A percentile compares a stretch with the other conserved stretches of the same genome.
Conservation (phyloP, 306 rosid genomes). For the Rosa multiflora region DNA sequence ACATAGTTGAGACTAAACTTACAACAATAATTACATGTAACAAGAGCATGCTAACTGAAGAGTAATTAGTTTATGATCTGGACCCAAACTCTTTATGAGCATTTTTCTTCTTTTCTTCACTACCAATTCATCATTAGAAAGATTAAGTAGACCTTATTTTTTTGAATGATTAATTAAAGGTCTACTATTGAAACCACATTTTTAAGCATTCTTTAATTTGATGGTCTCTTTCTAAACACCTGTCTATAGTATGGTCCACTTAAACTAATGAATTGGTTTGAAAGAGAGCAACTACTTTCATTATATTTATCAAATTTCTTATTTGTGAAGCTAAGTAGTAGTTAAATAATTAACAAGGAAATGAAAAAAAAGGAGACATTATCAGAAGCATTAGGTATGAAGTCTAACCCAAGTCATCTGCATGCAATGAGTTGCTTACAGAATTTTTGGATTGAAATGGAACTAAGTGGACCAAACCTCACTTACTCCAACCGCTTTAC, state of each 20-base stretch:
- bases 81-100: background rate
- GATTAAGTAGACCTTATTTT: background rate
- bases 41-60: conserved; percentile 9
- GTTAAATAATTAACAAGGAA: background rate
- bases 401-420: conserved; percentile 54
- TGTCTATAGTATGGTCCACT: conserved; percentile 1
- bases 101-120: conserved; percentile 16
- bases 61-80: background rate
- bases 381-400: conserved; percentile 52
- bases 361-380: background rate
- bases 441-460: conserved; percentile 16
- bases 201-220: background rate
- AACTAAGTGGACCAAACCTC: conserved; percentile 49
- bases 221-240: background rate
- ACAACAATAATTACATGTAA: conserved; percentile 24
- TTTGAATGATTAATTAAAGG: background rate
- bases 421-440: conserved; percentile 33
- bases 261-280: background rate
- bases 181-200: background rate
- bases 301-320: background rate
- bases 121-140: conserved; percentile 31
- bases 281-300: background rate
- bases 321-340: conserved; percentile 2
- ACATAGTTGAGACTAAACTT: conserved; percentile 16
- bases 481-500: conserved; percentile 48